These are phyloP conservation scores for Citrus medica DNA, from an alignment of 345 rosid species.

Conservation along the genomic window DNA sequence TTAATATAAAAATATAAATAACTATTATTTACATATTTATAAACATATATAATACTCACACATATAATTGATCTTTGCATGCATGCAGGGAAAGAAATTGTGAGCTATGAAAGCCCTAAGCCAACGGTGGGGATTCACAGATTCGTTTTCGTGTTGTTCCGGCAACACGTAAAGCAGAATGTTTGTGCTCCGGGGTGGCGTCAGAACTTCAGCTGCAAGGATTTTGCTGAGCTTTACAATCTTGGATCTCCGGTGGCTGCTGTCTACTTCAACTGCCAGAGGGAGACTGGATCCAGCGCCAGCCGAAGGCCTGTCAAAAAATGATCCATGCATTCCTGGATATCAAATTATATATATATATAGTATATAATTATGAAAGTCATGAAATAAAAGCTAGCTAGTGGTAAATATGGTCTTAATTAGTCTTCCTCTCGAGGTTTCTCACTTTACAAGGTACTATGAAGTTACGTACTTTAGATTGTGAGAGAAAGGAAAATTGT, in stretches of 20 bases:
- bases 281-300: conserved; percentile 69
- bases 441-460: no score
- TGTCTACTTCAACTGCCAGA: conserved; percentile 75
- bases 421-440: no score
- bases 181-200: conserved; percentile 93
- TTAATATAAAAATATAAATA: no score
- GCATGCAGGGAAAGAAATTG: conserved; percentile 60
- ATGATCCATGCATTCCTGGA: background rate
- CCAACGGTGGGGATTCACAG: conserved; percentile 80
- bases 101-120: conserved; percentile 73
- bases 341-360: background rate
- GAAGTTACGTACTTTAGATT: no score
- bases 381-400: no score
- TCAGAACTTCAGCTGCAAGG: conserved; percentile 70
- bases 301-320: conserved; percentile 30
- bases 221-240: conserved; percentile 86
- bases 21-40: no score
- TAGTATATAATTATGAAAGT: no score
- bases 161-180: conserved; percentile 76
- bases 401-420: no score
- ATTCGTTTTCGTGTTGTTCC: conserved; percentile 58
- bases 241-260: conserved; percentile 81
- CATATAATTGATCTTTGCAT: background rate
- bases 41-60: no score
- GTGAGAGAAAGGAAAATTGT: no score